A percentile compares a stretch with the other conserved stretches of the same genome.
Evolutionary conservation across 352 stramenopile species (phyloP).

Genomic region (Pythium oligandrum): DNA sequence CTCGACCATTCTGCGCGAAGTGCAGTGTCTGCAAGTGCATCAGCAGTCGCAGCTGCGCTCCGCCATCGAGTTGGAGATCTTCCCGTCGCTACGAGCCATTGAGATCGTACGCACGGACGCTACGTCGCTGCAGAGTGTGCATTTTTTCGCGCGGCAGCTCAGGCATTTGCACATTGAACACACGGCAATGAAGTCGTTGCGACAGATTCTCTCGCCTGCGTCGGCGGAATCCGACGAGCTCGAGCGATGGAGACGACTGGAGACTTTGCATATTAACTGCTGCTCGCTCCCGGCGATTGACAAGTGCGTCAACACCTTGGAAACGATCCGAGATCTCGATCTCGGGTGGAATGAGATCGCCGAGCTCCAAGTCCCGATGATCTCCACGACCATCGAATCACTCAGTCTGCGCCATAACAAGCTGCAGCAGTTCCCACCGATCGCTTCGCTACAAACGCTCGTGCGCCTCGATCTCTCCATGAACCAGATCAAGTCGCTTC

Average conservation of each 20-base stretch:
- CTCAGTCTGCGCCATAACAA: slow-evolving; percentile 73
- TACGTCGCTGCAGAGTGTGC: slow-evolving; percentile 38
- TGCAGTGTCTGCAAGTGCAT: slow-evolving; percentile 57
- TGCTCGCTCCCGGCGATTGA: slow-evolving; percentile 48
- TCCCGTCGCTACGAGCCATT: slow-evolving; percentile 62
- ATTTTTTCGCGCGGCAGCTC: slow-evolving; percentile 68
- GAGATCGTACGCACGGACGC: slow-evolving; percentile 54
- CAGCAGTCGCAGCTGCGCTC: slow-evolving; percentile 30
- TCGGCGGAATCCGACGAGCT: background rate
- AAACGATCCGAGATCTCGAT: slow-evolving; percentile 39
- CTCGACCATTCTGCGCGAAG: slow-evolving; percentile 77
- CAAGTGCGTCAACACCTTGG: slow-evolving; percentile 44
- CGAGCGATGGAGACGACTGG: slow-evolving; percentile 36
- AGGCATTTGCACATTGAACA: slow-evolving; percentile 67
- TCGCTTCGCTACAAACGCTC: slow-evolving; percentile 33
- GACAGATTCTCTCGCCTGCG: slow-evolving; percentile 35
- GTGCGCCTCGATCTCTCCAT: slow-evolving; percentile 61
- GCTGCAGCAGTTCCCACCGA: slow-evolving; percentile 34
- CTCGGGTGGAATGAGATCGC: slow-evolving; percentile 73
- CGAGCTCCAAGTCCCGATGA: slow-evolving; percentile 24
- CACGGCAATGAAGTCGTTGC: slow-evolving; percentile 38
- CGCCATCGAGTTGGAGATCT: slow-evolving; percentile 74
- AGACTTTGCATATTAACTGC: slow-evolving; percentile 67
- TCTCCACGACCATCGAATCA: slow-evolving; percentile 31
- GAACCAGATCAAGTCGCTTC: slow-evolving; percentile 52